These are phyloP conservation scores for Ophiognomonia clavigignenti-juglandacearum DNA, from an alignment of 2,329 filamentous ascomycete species.

Conservation along the genomic window DNA sequence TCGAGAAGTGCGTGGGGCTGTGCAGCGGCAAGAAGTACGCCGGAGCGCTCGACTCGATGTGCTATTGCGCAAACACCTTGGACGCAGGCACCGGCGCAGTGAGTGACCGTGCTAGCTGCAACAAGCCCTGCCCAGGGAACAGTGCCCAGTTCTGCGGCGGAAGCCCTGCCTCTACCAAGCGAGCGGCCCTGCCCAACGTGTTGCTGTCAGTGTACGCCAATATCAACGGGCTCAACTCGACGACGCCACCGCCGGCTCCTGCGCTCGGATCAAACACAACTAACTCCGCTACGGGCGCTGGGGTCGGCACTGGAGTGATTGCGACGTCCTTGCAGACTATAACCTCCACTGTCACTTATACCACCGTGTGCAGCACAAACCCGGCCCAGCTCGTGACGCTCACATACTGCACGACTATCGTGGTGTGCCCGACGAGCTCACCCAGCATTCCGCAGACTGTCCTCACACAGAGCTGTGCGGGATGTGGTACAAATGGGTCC, in stretches of 20 bases:
- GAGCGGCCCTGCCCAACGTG: constrained; percentile 24
- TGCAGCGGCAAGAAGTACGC: constrained; percentile 7
- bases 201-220: constrained; percentile 41
- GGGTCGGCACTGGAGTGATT: neutral
- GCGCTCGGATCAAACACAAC: constrained; percentile 21
- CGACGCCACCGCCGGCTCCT: constrained; percentile 29
- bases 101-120: constrained; percentile 27
- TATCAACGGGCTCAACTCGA: constrained; percentile 22
- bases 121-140: constrained; percentile 37
- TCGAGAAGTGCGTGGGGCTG: constrained; percentile 8
- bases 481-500: constrained; percentile 26
- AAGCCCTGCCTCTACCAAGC: constrained; percentile 11
- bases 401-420: constrained; percentile 29
- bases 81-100: constrained; percentile 34
- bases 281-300: neutral
- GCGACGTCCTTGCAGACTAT: constrained; percentile 8
- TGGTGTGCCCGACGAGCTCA: constrained; percentile 14
- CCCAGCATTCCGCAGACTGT: constrained; percentile 23
- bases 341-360: constrained; percentile 28
- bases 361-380: constrained; percentile 30
- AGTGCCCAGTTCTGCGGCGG: constrained; percentile 37
- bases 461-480: constrained; percentile 24
- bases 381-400: constrained; percentile 26
- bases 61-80: constrained; percentile 40
- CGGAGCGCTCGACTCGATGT: constrained; percentile 20